Conservation (phyloP, 1,139 yeast genomes). For the Yamadazyma songkhlaensis region DNA sequence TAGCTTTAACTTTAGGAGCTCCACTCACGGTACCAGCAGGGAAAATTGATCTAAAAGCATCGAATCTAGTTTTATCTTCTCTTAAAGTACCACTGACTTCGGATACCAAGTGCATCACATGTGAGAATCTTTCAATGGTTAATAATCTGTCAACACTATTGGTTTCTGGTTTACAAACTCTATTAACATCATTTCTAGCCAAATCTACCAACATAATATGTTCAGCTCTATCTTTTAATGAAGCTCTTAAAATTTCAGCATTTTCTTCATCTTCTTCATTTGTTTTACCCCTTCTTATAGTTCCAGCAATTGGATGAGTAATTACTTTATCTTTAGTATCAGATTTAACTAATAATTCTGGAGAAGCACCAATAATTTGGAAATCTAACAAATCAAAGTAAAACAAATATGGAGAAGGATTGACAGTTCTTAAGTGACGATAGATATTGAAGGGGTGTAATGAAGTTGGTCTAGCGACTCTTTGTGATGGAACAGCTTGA, state of each 20-base stretch:
- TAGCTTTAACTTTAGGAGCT: slow-evolving; percentile 95
- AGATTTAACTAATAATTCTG: slow-evolving; percentile 84
- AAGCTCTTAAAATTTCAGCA: slow-evolving; percentile 71
- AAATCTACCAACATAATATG: slow-evolving; percentile 97
- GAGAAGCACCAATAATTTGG: slow-evolving; percentile 96
- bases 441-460: slow-evolving; percentile 95
- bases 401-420: slow-evolving; percentile 95
- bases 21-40: slow-evolving; percentile 99
- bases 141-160: slow-evolving; percentile 85
- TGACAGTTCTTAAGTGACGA: slow-evolving; percentile 89
- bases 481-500: slow-evolving; percentile 97
- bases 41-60: slow-evolving; percentile 94
- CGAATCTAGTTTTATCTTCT: slow-evolving; percentile 81
- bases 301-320: slow-evolving; percentile 98
- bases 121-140: slow-evolving; percentile 92
- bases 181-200: slow-evolving; percentile 92
- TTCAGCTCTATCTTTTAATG: slow-evolving; percentile 92
- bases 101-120: slow-evolving; percentile 93
- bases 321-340: slow-evolving; percentile 70
- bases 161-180: slow-evolving; percentile 85
- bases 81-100: slow-evolving; percentile 92
- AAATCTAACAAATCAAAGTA: slow-evolving; percentile 89
- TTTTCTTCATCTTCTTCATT: slow-evolving; percentile 85
- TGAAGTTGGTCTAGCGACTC: slow-evolving; percentile 92
- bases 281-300: slow-evolving; percentile 86